Percentiles rank a stretch among this genome's conserved stretches.
Evolutionary conservation across 805 yeast species (phyloP).

Genomic region (Saccharomycopsis schoenii): DNA sequence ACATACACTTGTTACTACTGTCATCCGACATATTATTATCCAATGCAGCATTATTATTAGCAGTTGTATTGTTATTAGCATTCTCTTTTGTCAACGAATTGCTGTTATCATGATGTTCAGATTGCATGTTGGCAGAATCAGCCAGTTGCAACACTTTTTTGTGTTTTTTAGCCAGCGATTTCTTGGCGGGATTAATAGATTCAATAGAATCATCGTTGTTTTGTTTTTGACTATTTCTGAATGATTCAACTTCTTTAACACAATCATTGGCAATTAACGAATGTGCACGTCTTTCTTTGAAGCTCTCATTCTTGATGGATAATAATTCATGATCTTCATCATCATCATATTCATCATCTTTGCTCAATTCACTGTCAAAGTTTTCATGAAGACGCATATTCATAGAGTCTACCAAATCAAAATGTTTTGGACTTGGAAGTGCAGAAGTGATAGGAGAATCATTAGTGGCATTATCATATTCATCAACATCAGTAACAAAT

Average conservation of each 20-base stretch:
- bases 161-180: neutral
- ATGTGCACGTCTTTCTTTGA: neutral
- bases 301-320: neutral
- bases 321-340: neutral
- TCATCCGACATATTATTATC: slow-evolving; percentile 23
- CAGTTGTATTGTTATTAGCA: neutral
- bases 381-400: neutral
- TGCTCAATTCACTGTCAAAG: neutral
- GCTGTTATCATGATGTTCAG: slow-evolving; percentile 8
- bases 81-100: neutral
- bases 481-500: neutral
- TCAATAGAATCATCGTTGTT: neutral
- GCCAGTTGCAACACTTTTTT: neutral
- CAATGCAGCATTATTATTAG: neutral
- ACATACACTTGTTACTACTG: slow-evolving; percentile 37
- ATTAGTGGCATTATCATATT: neutral
- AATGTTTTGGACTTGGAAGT: slow-evolving; percentile 5
- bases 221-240: neutral
- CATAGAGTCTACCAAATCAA: neutral
- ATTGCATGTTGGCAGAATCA: neutral
- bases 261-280: neutral
- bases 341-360: neutral
- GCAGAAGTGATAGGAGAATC: slow-evolving; percentile 11
- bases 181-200: neutral
- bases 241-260: neutral